Base-by-base conservation (phyloP, 139 green algal species). In the Axilococcus clingmanii region DNA sequence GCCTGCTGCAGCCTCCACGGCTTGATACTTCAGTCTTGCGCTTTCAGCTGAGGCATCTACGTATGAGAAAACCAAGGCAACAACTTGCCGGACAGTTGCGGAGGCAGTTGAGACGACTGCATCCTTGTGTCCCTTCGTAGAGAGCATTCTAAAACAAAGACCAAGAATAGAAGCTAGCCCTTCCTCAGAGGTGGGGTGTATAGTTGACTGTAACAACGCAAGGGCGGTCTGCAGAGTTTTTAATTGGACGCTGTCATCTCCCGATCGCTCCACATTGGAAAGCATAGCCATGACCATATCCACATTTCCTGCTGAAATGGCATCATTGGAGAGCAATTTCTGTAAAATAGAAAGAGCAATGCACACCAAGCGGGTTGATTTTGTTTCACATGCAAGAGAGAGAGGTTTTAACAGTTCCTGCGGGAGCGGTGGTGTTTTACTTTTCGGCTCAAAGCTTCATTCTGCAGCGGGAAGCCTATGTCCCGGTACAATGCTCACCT, bases 381-480 rank as follows among this genome's bases (percentile, higher is more conserved):
- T 85, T 33, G 69, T 79, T 32, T 92, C 84, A 47, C 79, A 88
- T 24, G 80, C 78, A 16, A 85, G 40, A 15, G 76, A 48, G 55
- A 94, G 86, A 1, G 87, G 86, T 24, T 70, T 64, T 22, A 94
- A 61, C 4, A 94, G 48, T 30, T 94, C 85, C 75, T 94, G 66
- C 58, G 49, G 31, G 4, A 23, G 24, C 19, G 22, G 46, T 11
- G 46, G 7, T 23, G 17, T 29, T 15, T 54, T 54, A 11, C 19
- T 54, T 34, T 20, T 40, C 22, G 19, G 19, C 46, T 23, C 19
- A 29, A 34, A 8, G 12, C 9, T 31, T 19, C 24, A 49, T 17
- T 17, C 41, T 49, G 12, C 17, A 28, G 25, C 3, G 19, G 14
- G 16, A 42, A 8, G 7, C 7, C 20, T 14, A 58, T 35, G 16